Evolutionary conservation across 352 stramenopile genomes (phyloP).

Genomic region (Peronospora destructor): DNA sequence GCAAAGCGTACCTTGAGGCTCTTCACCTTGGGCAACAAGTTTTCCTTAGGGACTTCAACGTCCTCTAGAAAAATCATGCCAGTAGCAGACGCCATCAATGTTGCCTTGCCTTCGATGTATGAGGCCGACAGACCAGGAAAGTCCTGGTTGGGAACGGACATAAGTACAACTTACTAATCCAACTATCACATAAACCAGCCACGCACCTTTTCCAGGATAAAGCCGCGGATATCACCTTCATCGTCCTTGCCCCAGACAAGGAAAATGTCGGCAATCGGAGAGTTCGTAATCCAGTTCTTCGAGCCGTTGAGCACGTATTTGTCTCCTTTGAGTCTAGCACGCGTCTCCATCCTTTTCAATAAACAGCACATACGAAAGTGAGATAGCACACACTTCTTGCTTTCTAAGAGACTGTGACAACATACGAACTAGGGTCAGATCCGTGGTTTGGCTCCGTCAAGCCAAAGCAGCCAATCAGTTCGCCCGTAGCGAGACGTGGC

Average conservation of each 20-base stretch:
- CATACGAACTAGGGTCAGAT: constrained; percentile 88
- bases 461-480: constrained; percentile 96
- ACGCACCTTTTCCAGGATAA: constrained; percentile 89
- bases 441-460: constrained; percentile 98
- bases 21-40: constrained; percentile 90
- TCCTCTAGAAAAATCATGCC: constrained; percentile 98
- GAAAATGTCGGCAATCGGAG: constrained; percentile 95
- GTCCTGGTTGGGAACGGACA: constrained; percentile 34
- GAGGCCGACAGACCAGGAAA: constrained; percentile 89
- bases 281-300: constrained; percentile 97
- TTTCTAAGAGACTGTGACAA: constrained; percentile 1
- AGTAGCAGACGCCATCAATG: constrained; percentile 90
- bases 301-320: constrained; percentile 95
- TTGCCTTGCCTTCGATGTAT: constrained; percentile 96
- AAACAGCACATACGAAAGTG: constrained; percentile 1
- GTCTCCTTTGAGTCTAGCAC: constrained; percentile 77
- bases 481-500: constrained; percentile 89
- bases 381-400: neutral
- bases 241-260: constrained; percentile 96
- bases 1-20: constrained; percentile 53
- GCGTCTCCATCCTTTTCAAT: constrained; percentile 89
- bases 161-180: neutral
- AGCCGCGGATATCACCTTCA: constrained; percentile 90
- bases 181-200: neutral
- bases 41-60: constrained; percentile 90